phyloP scores from a whole-genome alignment of 352 stramenopile genomes.

The Phytophthora colocasiae region DNA sequence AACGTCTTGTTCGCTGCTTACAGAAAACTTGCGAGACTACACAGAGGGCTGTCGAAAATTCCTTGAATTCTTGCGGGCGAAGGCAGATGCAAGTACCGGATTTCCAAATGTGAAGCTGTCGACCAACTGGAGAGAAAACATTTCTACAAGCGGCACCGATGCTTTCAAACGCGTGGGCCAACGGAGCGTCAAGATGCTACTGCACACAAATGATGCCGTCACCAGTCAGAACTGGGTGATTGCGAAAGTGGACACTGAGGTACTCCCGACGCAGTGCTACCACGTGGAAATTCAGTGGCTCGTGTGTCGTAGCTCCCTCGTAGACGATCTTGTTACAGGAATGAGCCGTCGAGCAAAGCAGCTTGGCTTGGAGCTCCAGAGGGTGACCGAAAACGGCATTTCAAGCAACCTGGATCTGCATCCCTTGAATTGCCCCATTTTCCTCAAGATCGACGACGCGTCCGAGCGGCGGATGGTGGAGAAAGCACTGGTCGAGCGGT shows the following conservation, averaged over 20 bases:
- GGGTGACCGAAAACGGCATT: constrained; percentile 79
- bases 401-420: constrained; percentile 84
- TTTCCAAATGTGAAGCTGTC: constrained; percentile 68
- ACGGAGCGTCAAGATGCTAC: constrained; percentile 74
- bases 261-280: constrained; percentile 73
- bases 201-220: constrained; percentile 69
- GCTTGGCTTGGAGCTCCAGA: constrained; percentile 72
- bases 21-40: constrained; percentile 64
- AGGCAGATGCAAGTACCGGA: constrained; percentile 55
- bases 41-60: constrained; percentile 76
- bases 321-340: constrained; percentile 83
- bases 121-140: constrained; percentile 52
- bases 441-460: constrained; percentile 59
- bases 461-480: constrained; percentile 69
- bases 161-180: constrained; percentile 78
- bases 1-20: constrained; percentile 18
- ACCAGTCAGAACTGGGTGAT: constrained; percentile 88
- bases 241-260: constrained; percentile 76
- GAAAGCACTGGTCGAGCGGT: constrained; percentile 57
- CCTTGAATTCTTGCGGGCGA: constrained; percentile 69
- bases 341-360: constrained; percentile 79
- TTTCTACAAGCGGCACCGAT: constrained; percentile 51
- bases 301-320: constrained; percentile 81
- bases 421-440: constrained; percentile 78
- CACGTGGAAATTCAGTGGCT: constrained; percentile 90